A percentile compares a stretch with the other conserved stretches of the same genome.
Evolutionary conservation across 768 basidiomycete species (phyloP).

Genomic region (Rhizopogon rudus): DNA sequence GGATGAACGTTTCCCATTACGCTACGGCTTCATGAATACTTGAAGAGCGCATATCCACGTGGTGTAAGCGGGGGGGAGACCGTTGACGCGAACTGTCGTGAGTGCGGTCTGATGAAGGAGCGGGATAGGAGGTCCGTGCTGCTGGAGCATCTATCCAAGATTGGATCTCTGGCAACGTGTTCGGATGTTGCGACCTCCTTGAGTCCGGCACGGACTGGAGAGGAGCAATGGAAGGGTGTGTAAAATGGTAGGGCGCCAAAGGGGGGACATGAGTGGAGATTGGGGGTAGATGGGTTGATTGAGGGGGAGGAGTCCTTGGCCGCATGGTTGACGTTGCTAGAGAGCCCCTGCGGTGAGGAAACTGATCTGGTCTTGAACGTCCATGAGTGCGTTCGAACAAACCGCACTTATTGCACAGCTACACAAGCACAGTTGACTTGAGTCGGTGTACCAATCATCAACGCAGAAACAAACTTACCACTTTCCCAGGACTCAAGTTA

Average conservation of each 20-base stretch:
- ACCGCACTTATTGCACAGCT: conserved; percentile 65
- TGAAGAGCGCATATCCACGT: conserved; percentile 26
- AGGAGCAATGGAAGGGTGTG: conserved; percentile 49
- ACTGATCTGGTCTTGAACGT: conserved; percentile 72
- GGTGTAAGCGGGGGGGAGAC: conserved; percentile 28
- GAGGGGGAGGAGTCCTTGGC: conserved; percentile 49
- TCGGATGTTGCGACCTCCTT: conserved; percentile 27
- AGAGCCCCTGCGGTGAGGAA: conserved; percentile 75
- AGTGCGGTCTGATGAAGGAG: conserved; percentile 24
- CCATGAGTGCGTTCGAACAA: conserved; percentile 80
- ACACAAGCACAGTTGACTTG: background rate
- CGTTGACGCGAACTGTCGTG: conserved; percentile 28
- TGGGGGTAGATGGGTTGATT: conserved; percentile 37
- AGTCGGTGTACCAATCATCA: conserved; percentile 2
- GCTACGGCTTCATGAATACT: conserved; percentile 27
- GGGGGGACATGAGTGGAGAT: conserved; percentile 36
- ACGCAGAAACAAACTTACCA: conserved; percentile 32
- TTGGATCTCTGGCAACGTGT: conserved; percentile 42
- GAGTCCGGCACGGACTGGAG: conserved; percentile 32
- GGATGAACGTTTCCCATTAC: conserved; percentile 10
- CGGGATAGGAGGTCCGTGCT: conserved; percentile 19
- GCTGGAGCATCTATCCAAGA: conserved; percentile 39
- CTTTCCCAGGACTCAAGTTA: conserved; percentile 78
- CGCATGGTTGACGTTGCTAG: conserved; percentile 48
- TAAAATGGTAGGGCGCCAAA: conserved; percentile 45